Evolutionary conservation across 2,329 filamentous ascomycete genomes (phyloP), one percentile per base, ranked within the genome.

Genomic region (Pestalotiopsis sp.): DNA sequence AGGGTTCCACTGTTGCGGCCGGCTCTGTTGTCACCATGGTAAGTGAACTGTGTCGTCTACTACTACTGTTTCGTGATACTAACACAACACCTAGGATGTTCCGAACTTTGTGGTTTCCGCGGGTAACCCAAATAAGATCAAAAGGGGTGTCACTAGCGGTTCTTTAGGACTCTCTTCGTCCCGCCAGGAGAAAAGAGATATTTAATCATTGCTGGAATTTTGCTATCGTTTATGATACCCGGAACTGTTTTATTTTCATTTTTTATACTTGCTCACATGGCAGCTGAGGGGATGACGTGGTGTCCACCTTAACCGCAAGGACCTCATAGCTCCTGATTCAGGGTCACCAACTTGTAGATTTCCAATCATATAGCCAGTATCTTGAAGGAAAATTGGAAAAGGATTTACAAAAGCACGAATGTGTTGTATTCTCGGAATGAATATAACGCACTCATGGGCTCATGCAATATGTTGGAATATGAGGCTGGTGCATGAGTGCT

Each of bases 1-100:
- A 89, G 77, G 94, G 94, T 4, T 89, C 87, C 68, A 93, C 92
- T 0, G 87, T 97, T 70, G 94, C 93, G 11, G 94, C 95, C 6
- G 94, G 93, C 14, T 93, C 92, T 73, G 91, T 97, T 49, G 94
- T 97, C 25, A 95, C 93, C 31, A 14, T 38, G 59, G 59, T 62
- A 62, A 12, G 59, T 59, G 4, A 14, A 20, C 20, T 62, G n/a
- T 20, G 12, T 76, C 61, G 7, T n/a, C 11, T 66, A 25, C 4
- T 23, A 2, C 31, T n/a, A 31, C 27, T 17, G 23, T 5, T 49
- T 17, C 7, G 14, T 4, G 14, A 23, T 49, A 36, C 59, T 41
- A 52, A 67, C 23, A 5, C 25, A 39, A 39, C 25, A 59, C 58
- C 38, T 62, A 86, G 84, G 86, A 92, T 80, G 88, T 93, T 12